Percentiles rank a stretch among this genome's conserved stretches.
Conservation (phyloP, 2,329 filamentous ascomycete genomes). For the Penicillium thymicola region DNA sequence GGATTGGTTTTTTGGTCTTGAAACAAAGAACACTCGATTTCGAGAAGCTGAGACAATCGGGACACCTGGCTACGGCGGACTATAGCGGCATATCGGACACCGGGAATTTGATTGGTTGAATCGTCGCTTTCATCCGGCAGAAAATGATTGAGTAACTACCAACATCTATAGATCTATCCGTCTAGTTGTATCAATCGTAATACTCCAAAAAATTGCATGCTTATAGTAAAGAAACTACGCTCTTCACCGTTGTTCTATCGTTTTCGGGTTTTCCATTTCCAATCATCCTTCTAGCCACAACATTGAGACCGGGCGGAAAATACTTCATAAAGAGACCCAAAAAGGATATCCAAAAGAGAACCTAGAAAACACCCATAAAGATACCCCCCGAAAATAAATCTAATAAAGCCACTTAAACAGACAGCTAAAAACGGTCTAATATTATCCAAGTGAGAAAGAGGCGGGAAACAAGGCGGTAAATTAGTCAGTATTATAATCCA, state of each 20-base stretch:
- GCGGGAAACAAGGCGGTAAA: too few species aligned
- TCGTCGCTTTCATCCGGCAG: neutral
- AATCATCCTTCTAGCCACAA: neutral
- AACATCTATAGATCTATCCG: neutral
- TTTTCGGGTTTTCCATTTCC: neutral
- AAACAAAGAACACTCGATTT: conserved; percentile 4
- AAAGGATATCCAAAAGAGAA: neutral
- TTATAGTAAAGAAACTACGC: neutral
- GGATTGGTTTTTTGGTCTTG: neutral
- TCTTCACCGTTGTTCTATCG: neutral
- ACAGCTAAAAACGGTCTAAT: too few species aligned
- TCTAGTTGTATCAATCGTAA: neutral
- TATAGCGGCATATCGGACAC: neutral
- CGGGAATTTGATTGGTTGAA: neutral
- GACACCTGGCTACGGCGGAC: neutral
- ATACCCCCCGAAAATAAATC: neutral
- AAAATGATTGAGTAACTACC: neutral
- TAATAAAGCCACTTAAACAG: neutral
- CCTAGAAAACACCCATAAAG: neutral
- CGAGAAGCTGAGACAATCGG: conserved; percentile 1
- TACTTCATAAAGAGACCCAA: neutral
- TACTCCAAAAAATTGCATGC: neutral
- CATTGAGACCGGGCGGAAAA: neutral
- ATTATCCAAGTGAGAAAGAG: too few species aligned
- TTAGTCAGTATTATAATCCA: too few species aligned